Base-by-base conservation (phyloP, 495 filamentous ascomycete species). In the Daldinia childiae region DNA sequence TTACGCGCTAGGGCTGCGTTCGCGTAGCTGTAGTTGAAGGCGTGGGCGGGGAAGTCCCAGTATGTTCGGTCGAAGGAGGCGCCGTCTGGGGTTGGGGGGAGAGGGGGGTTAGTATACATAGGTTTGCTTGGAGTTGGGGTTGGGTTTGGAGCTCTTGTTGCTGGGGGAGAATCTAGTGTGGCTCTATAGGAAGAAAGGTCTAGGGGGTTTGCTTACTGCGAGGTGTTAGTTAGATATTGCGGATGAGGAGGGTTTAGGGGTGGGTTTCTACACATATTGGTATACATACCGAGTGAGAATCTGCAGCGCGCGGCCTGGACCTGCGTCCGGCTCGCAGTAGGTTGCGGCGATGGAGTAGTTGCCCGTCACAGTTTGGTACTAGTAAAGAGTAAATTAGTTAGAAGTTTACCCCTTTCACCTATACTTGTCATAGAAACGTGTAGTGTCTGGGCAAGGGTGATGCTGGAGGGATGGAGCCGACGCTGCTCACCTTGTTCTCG, bases 51-150 rank as follows among this genome's bases (percentile, higher is more conserved):
- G 74, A 81, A 85, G 65, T 90, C 87, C 88, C 89, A 90, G 78
- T 90, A 91, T 8, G 81, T 85, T 36, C 84, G 86, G 66, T 89
- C 86, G 67, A 88, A 89, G 14, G 86, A 87, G 72, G 89, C 81
- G 36, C 89, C 89, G 73, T 91, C 43, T 48, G 43, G 43, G 43
- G 26, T 2, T 2, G 26, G 26, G 26, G 26, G 3, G n/a, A 14
- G n/a, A 8, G 17, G 8, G 17, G n/a, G 8, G 19, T 21, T 48
- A 11, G 17, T 29, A 6, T 48, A 4, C 3, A 12, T 21, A 9
- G 32, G 12, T 34, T 34, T 8, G 30, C 8, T 45, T 45, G n/a
- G 41, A 17, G 2, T 21, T 32, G 6, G 43, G 17, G 17, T 41
- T 41, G 39, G 39, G 36, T 4, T 39, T 39, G 15, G 1, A n/a